These are phyloP conservation scores for Phragmites australis DNA, from an alignment of 176 grass and related monocot species.

Conservation along the genomic window DNA sequence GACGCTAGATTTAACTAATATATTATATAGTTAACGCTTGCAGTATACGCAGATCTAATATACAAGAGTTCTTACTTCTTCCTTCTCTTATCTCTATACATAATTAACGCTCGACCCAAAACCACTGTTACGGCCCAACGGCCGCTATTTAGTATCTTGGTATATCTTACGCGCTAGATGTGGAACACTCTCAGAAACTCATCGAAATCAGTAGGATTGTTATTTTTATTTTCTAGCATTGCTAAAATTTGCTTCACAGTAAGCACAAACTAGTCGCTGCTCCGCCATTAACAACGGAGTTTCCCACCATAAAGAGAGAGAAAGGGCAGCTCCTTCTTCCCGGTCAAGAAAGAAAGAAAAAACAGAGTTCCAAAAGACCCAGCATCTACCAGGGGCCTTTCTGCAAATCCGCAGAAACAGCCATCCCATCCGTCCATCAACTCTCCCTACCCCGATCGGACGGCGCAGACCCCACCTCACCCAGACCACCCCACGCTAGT, in stretches of 20 bases:
- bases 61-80: too few species aligned
- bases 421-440: conserved; percentile 26
- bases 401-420: not conserved
- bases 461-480: not conserved
- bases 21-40: too few species aligned
- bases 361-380: not conserved
- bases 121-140: too few species aligned
- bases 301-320: conserved; percentile 3
- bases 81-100: too few species aligned
- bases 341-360: conserved; percentile 40
- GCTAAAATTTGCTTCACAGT: not conserved
- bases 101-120: too few species aligned
- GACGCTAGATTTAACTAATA: too few species aligned
- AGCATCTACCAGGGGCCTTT: not conserved
- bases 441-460: not conserved
- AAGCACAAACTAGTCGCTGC: not conserved
- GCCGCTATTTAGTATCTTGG: too few species aligned
- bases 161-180: too few species aligned
- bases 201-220: too few species aligned
- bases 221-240: not conserved
- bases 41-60: too few species aligned
- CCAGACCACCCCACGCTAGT: not conserved
- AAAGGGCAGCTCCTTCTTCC: conserved; percentile 29
- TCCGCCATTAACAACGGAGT: not conserved
- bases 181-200: too few species aligned